Percentiles rank a stretch among this genome's conserved stretches.
These are phyloP conservation scores for Mucor sp. DNA, from an alignment of 371 early-diverging fungal genomes.

Conservation along the genomic window DNA sequence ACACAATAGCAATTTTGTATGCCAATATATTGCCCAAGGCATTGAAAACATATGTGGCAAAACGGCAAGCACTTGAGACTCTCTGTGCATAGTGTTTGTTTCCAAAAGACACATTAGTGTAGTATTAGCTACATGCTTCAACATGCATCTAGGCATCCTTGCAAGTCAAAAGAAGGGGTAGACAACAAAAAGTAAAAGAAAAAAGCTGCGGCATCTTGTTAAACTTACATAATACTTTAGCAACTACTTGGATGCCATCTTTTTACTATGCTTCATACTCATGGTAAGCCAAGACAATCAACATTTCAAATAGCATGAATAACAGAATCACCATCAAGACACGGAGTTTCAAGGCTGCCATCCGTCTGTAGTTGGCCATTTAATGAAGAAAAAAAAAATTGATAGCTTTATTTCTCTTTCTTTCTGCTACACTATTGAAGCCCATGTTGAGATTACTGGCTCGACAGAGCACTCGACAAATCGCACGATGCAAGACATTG, in stretches of 20 bases:
- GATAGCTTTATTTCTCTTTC: background rate
- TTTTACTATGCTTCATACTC: too few relatives aligned
- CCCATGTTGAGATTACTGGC: constrained; percentile 12
- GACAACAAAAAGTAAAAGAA: background rate
- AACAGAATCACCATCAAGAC: background rate
- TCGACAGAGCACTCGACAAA: constrained; percentile 9
- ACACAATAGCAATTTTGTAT: too few relatives aligned
- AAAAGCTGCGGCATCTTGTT: background rate
- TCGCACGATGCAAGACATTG: background rate
- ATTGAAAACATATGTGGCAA: background rate
- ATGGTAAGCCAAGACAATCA: background rate
- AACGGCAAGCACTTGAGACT: background rate
- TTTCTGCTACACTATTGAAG: background rate
- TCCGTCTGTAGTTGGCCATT: background rate
- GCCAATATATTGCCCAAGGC: too few relatives aligned
- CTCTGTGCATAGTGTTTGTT: background rate
- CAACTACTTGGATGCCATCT: background rate
- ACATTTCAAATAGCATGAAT: background rate
- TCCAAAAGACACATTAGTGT: background rate
- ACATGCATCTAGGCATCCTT: background rate
- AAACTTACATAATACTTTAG: background rate
- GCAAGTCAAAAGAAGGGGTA: background rate
- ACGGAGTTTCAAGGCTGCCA: background rate
- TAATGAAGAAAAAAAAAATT: background rate
- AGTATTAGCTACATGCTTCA: background rate